Percentiles rank a stretch among this genome's conserved stretches.
phyloP scores from a whole-genome alignment of 2,329 filamentous ascomycete genomes.

The Ophiostoma australiae region DNA sequence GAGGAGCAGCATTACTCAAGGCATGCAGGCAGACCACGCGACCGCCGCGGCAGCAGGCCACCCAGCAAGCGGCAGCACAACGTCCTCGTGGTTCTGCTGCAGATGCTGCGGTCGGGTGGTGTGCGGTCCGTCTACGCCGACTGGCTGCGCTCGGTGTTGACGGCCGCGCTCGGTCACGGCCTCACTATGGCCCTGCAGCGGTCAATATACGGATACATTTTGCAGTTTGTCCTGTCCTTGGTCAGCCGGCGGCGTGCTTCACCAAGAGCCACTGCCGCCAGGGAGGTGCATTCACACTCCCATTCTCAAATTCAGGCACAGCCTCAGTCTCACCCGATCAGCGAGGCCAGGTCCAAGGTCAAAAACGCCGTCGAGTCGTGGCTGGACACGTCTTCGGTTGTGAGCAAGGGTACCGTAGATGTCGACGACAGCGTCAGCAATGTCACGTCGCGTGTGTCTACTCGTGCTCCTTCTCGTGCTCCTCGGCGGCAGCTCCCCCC shows the following conservation, averaged over 20 bases:
- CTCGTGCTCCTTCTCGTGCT: neutral
- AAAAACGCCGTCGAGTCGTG: conserved; percentile 17
- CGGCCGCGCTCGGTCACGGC: conserved; percentile 80
- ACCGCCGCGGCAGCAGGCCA: neutral
- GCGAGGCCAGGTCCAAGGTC: neutral
- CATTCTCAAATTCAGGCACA: too few species aligned
- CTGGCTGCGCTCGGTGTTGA: conserved; percentile 68
- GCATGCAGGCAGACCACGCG: neutral
- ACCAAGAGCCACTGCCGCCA: neutral
- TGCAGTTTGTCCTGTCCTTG: conserved; percentile 54
- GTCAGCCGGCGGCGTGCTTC: neutral
- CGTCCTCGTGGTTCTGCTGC: conserved; percentile 29
- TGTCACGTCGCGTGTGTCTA: neutral
- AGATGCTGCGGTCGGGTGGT: conserved; percentile 60
- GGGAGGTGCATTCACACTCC: neutral
- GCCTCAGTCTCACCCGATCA: neutral
- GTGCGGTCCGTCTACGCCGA: conserved; percentile 67
- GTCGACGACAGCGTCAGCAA: neutral
- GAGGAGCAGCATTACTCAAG: neutral
- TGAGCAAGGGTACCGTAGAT: neutral
- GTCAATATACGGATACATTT: conserved; percentile 64
- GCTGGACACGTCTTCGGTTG: conserved; percentile 14
- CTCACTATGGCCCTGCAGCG: conserved; percentile 86
- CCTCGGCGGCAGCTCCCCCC: neutral
- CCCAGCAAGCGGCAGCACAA: conserved; percentile 26